Conservation (phyloP, 1,139 yeast genomes). For the Hanseniaspora uvarum region DNA sequence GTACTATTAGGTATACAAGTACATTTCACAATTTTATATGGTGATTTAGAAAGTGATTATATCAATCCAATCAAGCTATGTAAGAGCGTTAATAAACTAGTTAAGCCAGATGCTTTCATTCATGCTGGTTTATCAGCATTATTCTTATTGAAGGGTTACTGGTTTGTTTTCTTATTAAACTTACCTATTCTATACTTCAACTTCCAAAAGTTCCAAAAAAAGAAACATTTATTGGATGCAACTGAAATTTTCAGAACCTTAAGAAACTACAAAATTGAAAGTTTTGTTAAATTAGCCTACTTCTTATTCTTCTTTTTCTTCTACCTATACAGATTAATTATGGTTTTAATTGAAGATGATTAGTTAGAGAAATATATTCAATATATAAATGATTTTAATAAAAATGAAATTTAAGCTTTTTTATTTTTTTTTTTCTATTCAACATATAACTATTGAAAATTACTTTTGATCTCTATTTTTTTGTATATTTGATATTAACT, state of each 20-base stretch:
- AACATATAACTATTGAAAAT: too few relatives aligned
- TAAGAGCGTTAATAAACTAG: constrained; percentile 79
- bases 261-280: constrained; percentile 84
- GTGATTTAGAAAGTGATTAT: constrained; percentile 89
- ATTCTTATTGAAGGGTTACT: constrained; percentile 79
- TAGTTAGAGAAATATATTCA: background rate
- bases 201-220: constrained; percentile 57
- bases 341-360: constrained; percentile 75
- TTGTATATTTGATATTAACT: background rate
- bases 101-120: constrained; percentile 80
- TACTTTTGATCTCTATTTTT: too few relatives aligned
- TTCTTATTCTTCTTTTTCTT: constrained; percentile 87
- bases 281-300: constrained; percentile 82
- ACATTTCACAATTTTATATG: constrained; percentile 83
- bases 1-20: constrained; percentile 82
- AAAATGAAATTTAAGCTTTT: background rate
- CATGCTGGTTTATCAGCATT: constrained; percentile 65
- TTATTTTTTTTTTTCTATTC: background rate
- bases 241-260: constrained; percentile 95
- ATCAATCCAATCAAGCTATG: constrained; percentile 95
- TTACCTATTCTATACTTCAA: constrained; percentile 79
- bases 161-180: constrained; percentile 82
- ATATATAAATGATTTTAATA: background rate
- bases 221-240: constrained; percentile 86
- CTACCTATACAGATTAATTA: constrained; percentile 92